Base-by-base conservation (phyloP, 768 basidiomycete species). In the Tulasnella sp. region DNA sequence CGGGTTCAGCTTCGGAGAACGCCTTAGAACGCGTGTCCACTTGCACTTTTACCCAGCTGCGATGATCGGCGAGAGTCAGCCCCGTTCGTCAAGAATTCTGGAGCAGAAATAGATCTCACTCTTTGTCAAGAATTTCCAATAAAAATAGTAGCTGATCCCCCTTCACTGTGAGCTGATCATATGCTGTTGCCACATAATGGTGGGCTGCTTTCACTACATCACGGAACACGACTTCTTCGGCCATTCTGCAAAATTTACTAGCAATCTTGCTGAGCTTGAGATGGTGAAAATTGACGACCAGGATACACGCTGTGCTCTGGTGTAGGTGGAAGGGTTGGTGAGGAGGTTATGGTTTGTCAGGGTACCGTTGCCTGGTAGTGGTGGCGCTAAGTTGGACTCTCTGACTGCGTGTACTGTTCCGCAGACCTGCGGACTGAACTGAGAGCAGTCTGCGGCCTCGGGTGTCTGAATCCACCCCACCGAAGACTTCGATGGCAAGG, bases 21-120 rank as follows among this genome's bases (percentile, higher is more conserved):
- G 88, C 86, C 46, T 88, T 88, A 11, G 69, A 35, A 11, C 57
- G 15, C 88, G 87, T 84, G 92, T 97, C 77, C 92, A 83, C 86
- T 95, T 96, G 77, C 55, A 96, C 95, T 84, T 91, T 97, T 94
- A 95, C 97, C 96, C 96, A 98, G 81, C 96, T 98, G 80, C 42
- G 70, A n/a, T 26, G 69, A 20, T 26, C 61, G 26, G 46, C 23
- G 69, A 9, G 44, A 67, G 75, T 44, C 70, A 67, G 37, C 20
- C 26, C 5, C 61, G 61, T 11, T 67, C 61, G 5, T 51, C n/a
- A 13, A 20, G 5, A 13, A 67, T 26, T 9, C 15, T 18, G 61
- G 32, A 67, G 32, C 11, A 35, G 32, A 67, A 77, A 67, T 83
- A 82, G 77, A 79, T 91, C 90, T 84, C 82, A 93, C 97, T 99